Evolutionary conservation across 2,329 filamentous ascomycete species (phyloP).

Genomic region (Trichophyton mentagrophytes): DNA sequence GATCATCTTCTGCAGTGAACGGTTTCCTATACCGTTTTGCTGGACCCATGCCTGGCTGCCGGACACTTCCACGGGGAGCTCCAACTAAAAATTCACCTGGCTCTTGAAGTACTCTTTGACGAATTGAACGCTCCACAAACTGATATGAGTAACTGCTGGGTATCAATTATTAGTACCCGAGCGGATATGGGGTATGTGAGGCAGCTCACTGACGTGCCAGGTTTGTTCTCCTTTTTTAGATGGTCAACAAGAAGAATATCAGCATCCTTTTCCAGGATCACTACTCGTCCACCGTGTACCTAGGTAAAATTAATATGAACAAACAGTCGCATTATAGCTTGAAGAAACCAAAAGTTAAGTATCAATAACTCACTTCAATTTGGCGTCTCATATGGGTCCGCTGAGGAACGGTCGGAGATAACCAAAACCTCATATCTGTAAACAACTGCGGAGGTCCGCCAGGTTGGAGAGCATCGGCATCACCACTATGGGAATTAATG

Average conservation of each 20-base stretch:
- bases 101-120: conserved; percentile 36
- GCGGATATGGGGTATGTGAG: background rate
- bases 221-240: conserved; percentile 36
- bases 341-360: background rate
- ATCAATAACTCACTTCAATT: conserved; percentile 28
- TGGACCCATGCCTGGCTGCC: conserved; percentile 30
- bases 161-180: background rate
- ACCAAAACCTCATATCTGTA: conserved; percentile 44
- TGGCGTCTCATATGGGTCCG: conserved; percentile 37
- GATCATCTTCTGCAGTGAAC: conserved; percentile 35
- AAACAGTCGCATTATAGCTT: background rate
- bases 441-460: conserved; percentile 31
- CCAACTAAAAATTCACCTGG: conserved; percentile 38
- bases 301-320: conserved; percentile 13
- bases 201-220: conserved; percentile 32
- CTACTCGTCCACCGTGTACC: conserved; percentile 43
- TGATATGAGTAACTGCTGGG: conserved; percentile 40
- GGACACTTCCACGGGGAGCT: conserved; percentile 29
- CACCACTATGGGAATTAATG: background rate
- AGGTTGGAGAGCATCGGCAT: background rate
- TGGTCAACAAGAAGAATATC: conserved; percentile 50
- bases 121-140: conserved; percentile 45
- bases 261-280: conserved; percentile 42
- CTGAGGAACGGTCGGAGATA: conserved; percentile 42
- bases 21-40: conserved; percentile 22